Conservation (phyloP, 495 filamentous ascomycete genomes). For the Pyrenopolyporus hunteri region DNA sequence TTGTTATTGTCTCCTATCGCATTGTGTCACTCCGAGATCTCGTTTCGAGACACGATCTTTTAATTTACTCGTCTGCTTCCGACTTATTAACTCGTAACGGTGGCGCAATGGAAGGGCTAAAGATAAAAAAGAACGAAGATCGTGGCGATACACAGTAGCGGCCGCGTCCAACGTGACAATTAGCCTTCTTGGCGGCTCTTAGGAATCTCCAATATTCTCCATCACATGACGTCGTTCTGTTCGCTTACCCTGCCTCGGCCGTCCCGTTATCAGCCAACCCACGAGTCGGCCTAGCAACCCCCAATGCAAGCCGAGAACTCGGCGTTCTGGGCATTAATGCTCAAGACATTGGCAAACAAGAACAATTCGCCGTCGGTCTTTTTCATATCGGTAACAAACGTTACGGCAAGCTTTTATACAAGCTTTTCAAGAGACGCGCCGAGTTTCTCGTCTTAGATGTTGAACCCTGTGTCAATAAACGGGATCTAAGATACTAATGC, state of each 20-base stretch:
- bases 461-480: not conserved
- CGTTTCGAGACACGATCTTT: slow-evolving; percentile 29
- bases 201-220: slow-evolving; percentile 20
- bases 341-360: slow-evolving; percentile 31
- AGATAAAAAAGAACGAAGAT: slow-evolving; percentile 6
- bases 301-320: slow-evolving; percentile 25
- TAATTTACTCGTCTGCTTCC: slow-evolving; percentile 9
- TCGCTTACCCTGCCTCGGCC: slow-evolving; percentile 21
- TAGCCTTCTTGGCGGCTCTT: slow-evolving; percentile 35
- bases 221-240: slow-evolving; percentile 34
- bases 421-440: slow-evolving; percentile 20
- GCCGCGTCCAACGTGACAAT: slow-evolving; percentile 30
- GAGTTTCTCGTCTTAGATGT: not conserved
- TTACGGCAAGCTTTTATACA: slow-evolving; percentile 23
- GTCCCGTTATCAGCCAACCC: slow-evolving; percentile 13
- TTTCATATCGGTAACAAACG: not conserved
- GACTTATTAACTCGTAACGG: slow-evolving; percentile 16
- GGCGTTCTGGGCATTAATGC: slow-evolving; percentile 33
- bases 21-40: slow-evolving; percentile 12
- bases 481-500: slow-evolving; percentile 6
- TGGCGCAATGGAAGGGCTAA: slow-evolving; percentile 16
- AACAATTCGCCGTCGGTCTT: not conserved
- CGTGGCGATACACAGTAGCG: slow-evolving; percentile 14
- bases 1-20: slow-evolving; percentile 5
- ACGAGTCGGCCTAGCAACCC: slow-evolving; percentile 4